Percentiles rank a stretch among this genome's conserved stretches.
These are phyloP conservation scores for Zoysia japonica DNA, from an alignment of 176 grass and related monocot species.

Conservation along the genomic window DNA sequence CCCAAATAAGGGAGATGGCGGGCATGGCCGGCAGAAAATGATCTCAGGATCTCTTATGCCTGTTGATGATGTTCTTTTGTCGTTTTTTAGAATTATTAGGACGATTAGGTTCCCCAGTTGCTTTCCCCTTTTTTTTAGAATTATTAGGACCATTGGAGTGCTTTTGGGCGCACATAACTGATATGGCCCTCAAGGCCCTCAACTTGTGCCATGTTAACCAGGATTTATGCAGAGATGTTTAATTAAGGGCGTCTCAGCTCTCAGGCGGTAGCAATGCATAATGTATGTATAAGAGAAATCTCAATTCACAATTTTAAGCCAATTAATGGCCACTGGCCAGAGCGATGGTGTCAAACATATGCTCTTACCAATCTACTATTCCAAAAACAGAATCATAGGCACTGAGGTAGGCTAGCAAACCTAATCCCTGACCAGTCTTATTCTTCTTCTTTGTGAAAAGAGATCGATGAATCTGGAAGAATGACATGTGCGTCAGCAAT, in stretches of 20 bases:
- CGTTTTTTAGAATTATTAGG: not conserved
- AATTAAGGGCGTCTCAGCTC: not conserved
- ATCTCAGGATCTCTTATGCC: not conserved
- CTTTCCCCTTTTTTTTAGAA: not conserved
- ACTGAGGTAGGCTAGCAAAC: not conserved
- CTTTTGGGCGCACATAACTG: not conserved
- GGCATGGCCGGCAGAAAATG: not conserved
- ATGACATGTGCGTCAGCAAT: not conserved
- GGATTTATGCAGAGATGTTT: conserved; percentile 9
- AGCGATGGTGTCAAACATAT: not conserved
- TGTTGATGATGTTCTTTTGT: not conserved
- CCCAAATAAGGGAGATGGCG: not conserved
- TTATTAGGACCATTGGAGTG: not conserved
- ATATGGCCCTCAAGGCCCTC: not conserved
- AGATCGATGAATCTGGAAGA: not conserved
- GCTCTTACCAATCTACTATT: not conserved
- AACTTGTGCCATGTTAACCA: not conserved
- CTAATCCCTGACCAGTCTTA: not conserved
- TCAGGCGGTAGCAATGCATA: not conserved
- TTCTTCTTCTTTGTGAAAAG: not conserved
- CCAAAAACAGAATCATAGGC: not conserved
- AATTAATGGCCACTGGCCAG: not conserved
- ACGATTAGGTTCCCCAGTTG: no score
- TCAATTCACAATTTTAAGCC: not conserved
- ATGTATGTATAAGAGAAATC: not conserved